These are phyloP conservation scores for Amanita fuliginea DNA, from an alignment of 768 basidiomycete species.

Conservation along the genomic window DNA sequence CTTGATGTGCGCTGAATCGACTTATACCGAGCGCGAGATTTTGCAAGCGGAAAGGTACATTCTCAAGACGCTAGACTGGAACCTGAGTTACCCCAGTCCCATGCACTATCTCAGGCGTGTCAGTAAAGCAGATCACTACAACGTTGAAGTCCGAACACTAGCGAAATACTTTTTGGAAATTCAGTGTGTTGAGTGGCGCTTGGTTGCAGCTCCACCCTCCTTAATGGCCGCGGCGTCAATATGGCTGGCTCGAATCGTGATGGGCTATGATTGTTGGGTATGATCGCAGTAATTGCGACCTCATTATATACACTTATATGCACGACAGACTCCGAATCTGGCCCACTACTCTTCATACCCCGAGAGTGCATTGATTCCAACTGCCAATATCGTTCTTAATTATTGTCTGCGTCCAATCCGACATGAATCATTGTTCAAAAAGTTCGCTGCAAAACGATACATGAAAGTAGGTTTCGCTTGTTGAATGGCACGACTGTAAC, in stretches of 20 bases:
- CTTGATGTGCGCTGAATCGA: conserved; percentile 72
- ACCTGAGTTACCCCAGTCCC: conserved; percentile 87
- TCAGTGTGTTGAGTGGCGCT: conserved; percentile 73
- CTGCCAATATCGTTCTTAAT: conserved; percentile 88
- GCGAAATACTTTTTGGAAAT: conserved; percentile 96
- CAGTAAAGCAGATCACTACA: conserved; percentile 95
- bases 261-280: conserved; percentile 86
- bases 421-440: conserved; percentile 85
- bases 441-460: conserved; percentile 86
- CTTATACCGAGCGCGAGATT: conserved; percentile 75
- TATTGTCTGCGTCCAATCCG: conserved; percentile 73
- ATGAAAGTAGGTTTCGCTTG: conserved; percentile 48
- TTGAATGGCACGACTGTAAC: background rate
- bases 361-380: conserved; percentile 74
- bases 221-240: conserved; percentile 81
- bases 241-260: conserved; percentile 79
- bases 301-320: background rate
- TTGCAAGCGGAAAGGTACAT: conserved; percentile 77
- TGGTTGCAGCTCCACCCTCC: conserved; percentile 76
- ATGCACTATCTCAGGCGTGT: conserved; percentile 87
- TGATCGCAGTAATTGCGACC: conserved; percentile 16
- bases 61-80: conserved; percentile 87
- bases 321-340: conserved; percentile 62
- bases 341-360: conserved; percentile 92
- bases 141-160: conserved; percentile 82